phyloP scores from a whole-genome alignment of 495 filamentous ascomycete species.

The Thozetella sp. region DNA sequence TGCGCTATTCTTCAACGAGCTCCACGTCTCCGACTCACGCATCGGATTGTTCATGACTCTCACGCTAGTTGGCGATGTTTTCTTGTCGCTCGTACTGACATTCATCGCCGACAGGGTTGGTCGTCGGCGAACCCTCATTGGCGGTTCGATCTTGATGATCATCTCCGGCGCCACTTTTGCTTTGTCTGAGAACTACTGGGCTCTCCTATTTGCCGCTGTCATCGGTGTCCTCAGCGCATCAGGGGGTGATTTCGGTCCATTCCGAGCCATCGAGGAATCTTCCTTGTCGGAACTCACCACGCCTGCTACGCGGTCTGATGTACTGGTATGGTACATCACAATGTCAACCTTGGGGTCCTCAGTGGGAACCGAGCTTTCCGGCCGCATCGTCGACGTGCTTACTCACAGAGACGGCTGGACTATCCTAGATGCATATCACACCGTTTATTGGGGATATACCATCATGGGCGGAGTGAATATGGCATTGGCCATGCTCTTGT shows the following conservation, averaged over 20 bases:
- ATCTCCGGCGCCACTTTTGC: conserved; percentile 70
- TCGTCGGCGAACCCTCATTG: conserved; percentile 62
- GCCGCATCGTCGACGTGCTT: conserved; percentile 35
- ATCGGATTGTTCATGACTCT: conserved; percentile 91
- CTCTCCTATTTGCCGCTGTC: conserved; percentile 72
- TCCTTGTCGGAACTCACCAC: conserved; percentile 72
- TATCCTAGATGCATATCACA: conserved; percentile 35
- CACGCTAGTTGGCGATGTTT: conserved; percentile 78
- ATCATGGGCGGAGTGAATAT: conserved; percentile 37
- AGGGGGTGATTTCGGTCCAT: conserved; percentile 81
- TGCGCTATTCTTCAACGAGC: conserved; percentile 54
- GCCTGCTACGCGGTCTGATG: conserved; percentile 64
- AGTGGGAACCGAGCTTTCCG: conserved; percentile 33
- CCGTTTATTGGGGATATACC: conserved; percentile 35
- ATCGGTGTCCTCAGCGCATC: conserved; percentile 81
- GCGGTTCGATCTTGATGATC: conserved; percentile 72
- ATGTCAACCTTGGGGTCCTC: conserved; percentile 26
- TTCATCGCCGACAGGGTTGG: conserved; percentile 77
- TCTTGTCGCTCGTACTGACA: conserved; percentile 75
- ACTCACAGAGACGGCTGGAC: conserved; percentile 28
- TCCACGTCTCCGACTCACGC: conserved; percentile 62
- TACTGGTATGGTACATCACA: conserved; percentile 84
- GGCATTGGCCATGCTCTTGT: conserved; percentile 23
- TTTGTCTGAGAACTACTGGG: conserved; percentile 69
- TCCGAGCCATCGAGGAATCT: conserved; percentile 85